Evolutionary conservation across 1,284 basidiomycete species (phyloP).

Genomic region (Cutaneotrichosporon cavernicola): DNA sequence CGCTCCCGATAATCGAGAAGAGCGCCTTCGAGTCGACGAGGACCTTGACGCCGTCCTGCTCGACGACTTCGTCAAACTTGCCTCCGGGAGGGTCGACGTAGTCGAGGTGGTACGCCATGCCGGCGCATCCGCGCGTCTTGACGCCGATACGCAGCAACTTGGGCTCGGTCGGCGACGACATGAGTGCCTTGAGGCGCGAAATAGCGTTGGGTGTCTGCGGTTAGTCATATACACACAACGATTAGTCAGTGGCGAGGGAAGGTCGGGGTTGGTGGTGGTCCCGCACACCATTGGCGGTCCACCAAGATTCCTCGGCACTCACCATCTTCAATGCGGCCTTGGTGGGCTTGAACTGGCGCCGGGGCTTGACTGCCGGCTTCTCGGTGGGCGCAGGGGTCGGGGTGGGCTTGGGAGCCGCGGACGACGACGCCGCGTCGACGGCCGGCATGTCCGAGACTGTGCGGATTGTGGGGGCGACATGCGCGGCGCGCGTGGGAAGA

Average conservation of each 20-base stretch:
- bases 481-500: slow-evolving; percentile 15
- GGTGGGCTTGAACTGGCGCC: slow-evolving; percentile 60
- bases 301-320: slow-evolving; percentile 36
- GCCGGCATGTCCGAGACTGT: slow-evolving; percentile 18
- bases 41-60: slow-evolving; percentile 89
- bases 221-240: background rate
- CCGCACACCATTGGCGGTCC: too few relatives aligned
- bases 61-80: slow-evolving; percentile 95
- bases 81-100: slow-evolving; percentile 83
- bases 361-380: slow-evolving; percentile 20
- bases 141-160: slow-evolving; percentile 93
- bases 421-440: slow-evolving; percentile 7
- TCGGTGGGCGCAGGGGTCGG: slow-evolving; percentile 7
- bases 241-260: too few relatives aligned
- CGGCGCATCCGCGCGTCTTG: slow-evolving; percentile 98
- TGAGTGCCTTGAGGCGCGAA: slow-evolving; percentile 65
- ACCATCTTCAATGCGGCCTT: slow-evolving; percentile 83
- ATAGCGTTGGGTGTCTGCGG: slow-evolving; percentile 78
- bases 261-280: too few relatives aligned
- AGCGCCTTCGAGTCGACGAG: slow-evolving; percentile 96
- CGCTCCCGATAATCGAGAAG: slow-evolving; percentile 96
- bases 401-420: slow-evolving; percentile 7
- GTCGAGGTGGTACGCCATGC: slow-evolving; percentile 94
- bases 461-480: slow-evolving; percentile 17
- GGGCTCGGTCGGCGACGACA: slow-evolving; percentile 59